A percentile compares a stretch with the other conserved stretches of the same genome.
Conservation (phyloP, 495 filamentous ascomycete genomes). For the Xylona heveae region DNA sequence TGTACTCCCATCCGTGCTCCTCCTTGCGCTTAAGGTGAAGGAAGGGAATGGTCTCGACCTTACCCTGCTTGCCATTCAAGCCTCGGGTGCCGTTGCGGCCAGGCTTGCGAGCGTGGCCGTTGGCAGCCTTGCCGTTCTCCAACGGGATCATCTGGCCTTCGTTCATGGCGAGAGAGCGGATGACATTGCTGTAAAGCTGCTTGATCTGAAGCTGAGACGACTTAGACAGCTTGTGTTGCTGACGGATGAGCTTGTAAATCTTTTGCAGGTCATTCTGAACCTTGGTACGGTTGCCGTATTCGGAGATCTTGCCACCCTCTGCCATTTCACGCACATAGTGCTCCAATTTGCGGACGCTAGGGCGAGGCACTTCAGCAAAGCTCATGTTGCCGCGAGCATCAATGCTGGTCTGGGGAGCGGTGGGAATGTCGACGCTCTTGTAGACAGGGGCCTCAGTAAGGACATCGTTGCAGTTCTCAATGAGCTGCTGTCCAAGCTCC, state of each 20-base stretch:
- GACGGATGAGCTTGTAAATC: slow-evolving; percentile 92
- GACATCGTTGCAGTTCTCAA: slow-evolving; percentile 93
- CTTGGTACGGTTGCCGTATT: slow-evolving; percentile 95
- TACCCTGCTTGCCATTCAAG: slow-evolving; percentile 48
- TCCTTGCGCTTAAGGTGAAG: slow-evolving; percentile 90
- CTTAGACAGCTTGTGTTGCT: slow-evolving; percentile 92
- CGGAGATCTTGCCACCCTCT: slow-evolving; percentile 89
- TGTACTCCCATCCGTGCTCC: slow-evolving; percentile 94
- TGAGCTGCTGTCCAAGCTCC: slow-evolving; percentile 81
- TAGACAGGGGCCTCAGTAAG: slow-evolving; percentile 64
- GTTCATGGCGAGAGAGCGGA: slow-evolving; percentile 87
- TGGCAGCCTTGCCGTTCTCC: slow-evolving; percentile 38
- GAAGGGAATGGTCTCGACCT: slow-evolving; percentile 95
- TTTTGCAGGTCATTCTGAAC: slow-evolving; percentile 85
- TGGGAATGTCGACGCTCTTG: slow-evolving; percentile 87
- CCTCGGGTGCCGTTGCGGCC: slow-evolving; percentile 22
- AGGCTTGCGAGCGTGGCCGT: slow-evolving; percentile 21
- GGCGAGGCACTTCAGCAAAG: slow-evolving; percentile 72
- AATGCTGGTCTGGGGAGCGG: slow-evolving; percentile 74
- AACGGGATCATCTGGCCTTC: slow-evolving; percentile 88
- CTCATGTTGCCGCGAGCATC: slow-evolving; percentile 76
- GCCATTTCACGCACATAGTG: slow-evolving; percentile 99
- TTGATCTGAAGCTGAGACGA: slow-evolving; percentile 90
- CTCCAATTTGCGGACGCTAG: slow-evolving; percentile 88
- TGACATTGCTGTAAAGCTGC: slow-evolving; percentile 74